phyloP scores from a whole-genome alignment of 2,329 filamentous ascomycete genomes.

The Fusarium multiceps region DNA sequence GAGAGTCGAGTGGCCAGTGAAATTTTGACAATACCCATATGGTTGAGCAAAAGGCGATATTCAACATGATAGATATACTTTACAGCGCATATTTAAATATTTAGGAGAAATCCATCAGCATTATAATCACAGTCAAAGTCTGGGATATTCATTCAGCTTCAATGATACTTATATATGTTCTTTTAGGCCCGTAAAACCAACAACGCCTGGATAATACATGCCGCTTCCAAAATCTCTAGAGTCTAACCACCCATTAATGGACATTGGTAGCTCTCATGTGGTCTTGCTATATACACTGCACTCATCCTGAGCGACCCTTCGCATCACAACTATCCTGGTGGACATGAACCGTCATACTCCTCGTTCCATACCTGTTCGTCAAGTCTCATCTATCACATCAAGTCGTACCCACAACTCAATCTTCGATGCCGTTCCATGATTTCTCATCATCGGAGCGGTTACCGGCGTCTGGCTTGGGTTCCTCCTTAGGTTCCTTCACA shows the following conservation, averaged over 20 bases:
- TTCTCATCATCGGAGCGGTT: constrained; percentile 54
- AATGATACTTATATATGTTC: constrained; percentile 14
- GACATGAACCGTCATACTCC: constrained; percentile 1
- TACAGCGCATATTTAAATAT: background rate
- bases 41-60: background rate
- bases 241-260: constrained; percentile 27
- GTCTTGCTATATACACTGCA: constrained; percentile 1
- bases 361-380: background rate
- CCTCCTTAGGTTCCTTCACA: constrained; percentile 22
- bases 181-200: constrained; percentile 8
- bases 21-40: background rate
- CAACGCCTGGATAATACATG: constrained; percentile 33
- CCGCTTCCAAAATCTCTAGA: constrained; percentile 28
- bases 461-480: constrained; percentile 22
- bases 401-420: constrained; percentile 43
- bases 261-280: background rate
- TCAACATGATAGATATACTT: background rate
- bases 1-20: constrained; percentile 22
- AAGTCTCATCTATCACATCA: constrained; percentile 2
- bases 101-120: background rate
- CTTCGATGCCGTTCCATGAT: constrained; percentile 57
- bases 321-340: background rate
- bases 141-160: background rate
- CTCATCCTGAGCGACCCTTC: background rate
- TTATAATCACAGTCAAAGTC: background rate